phyloP scores from a whole-genome alignment of 148 eudicot genomes.

The Vaccinium corymbosum region DNA sequence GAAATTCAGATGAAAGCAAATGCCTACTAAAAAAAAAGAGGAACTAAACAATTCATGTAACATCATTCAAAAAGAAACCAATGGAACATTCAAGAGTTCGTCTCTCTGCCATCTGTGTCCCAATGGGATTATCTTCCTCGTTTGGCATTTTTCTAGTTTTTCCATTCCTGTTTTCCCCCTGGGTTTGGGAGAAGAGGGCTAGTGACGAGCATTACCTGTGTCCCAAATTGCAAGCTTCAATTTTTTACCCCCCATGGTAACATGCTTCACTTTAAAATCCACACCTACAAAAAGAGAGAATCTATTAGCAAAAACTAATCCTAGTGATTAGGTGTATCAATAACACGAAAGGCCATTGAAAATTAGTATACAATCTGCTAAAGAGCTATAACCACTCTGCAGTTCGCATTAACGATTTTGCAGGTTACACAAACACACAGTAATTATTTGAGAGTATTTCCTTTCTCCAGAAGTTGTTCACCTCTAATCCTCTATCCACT shows the following conservation, averaged over 20 bases:
- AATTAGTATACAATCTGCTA: not conserved
- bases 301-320: not conserved
- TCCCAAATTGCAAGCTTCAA: conserved; percentile 93
- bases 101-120: not conserved
- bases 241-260: conserved; percentile 63
- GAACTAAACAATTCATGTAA: not conserved
- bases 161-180: not conserved
- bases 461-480: too few species aligned
- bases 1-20: not conserved
- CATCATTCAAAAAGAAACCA: not conserved
- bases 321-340: not conserved
- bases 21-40: not conserved
- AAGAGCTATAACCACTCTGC: not conserved
- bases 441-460: too few species aligned
- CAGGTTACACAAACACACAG: too few species aligned
- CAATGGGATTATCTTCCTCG: not conserved
- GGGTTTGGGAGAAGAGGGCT: not conserved
- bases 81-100: not conserved
- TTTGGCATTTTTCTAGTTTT: not conserved
- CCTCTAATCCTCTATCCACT: not conserved
- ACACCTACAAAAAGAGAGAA: conserved; percentile 37
- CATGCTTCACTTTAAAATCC: conserved; percentile 81
- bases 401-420: not conserved
- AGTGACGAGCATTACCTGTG: conserved; percentile 49
- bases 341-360: not conserved